Conservation (phyloP, 106 monocot species). For the Agapanthus africanus region DNA sequence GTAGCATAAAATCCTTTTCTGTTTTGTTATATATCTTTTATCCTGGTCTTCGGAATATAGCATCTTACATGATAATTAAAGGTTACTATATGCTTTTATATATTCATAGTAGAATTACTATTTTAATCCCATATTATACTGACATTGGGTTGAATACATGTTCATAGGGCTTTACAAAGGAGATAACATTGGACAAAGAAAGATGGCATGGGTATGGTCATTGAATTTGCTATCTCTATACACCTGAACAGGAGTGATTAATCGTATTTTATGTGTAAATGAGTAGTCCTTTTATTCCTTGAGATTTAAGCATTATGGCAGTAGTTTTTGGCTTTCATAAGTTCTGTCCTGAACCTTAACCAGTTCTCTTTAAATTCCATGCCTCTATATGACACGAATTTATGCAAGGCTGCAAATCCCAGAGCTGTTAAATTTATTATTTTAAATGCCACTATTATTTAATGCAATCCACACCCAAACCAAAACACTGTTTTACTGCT, state of each 20-base stretch:
- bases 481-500: too few species aligned
- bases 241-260: background rate
- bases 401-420: conserved; percentile 1
- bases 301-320: background rate
- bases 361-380: background rate
- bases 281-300: background rate
- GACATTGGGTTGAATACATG: too few species aligned
- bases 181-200: conserved; percentile 89
- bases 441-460: too few species aligned
- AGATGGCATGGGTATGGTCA: conserved; percentile 92
- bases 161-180: conserved; percentile 94
- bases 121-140: background rate
- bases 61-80: background rate
- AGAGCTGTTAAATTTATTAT: background rate
- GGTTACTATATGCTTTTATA: background rate
- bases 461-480: too few species aligned
- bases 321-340: background rate
- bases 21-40: too few species aligned
- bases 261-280: background rate
- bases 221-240: background rate
- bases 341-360: background rate
- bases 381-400: too few species aligned
- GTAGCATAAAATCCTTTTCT: too few species aligned
- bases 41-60: too few species aligned
- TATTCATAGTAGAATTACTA: background rate